Conservation (phyloP, 1,284 basidiomycete genomes). For the Caloboletus firmus region DNA sequence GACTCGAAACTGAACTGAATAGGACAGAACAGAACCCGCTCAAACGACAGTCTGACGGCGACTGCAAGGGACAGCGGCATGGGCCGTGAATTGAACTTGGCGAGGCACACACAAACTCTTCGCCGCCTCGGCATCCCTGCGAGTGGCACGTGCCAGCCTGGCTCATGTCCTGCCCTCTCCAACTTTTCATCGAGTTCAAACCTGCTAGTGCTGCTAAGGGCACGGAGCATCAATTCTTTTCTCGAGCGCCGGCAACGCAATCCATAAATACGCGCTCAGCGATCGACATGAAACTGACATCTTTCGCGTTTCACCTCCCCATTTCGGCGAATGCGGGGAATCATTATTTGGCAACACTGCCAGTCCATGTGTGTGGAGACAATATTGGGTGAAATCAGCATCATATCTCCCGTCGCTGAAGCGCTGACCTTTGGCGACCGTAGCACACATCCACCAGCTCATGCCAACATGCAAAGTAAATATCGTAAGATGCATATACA, state of each 20-base stretch:
- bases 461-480: slow-evolving; percentile 6
- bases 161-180: too few species aligned
- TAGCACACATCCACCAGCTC: too few species aligned
- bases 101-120: background rate
- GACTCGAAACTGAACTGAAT: background rate
- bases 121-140: background rate
- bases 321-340: background rate
- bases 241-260: background rate
- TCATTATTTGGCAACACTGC: background rate
- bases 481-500: slow-evolving; percentile 17
- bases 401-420: too few species aligned
- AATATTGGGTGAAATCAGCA: too few species aligned
- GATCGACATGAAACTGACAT: background rate
- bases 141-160: too few species aligned
- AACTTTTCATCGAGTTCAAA: background rate
- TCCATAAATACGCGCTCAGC: background rate
- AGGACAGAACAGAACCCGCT: background rate
- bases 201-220: too few species aligned
- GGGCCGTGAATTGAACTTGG: background rate
- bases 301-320: background rate
- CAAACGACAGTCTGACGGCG: background rate
- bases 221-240: background rate
- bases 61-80: background rate
- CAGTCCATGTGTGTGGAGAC: too few species aligned
- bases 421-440: too few species aligned